Evolutionary conservation across 805 yeast species (phyloP).

Genomic region (Wickerhamiella slavikovae): DNA sequence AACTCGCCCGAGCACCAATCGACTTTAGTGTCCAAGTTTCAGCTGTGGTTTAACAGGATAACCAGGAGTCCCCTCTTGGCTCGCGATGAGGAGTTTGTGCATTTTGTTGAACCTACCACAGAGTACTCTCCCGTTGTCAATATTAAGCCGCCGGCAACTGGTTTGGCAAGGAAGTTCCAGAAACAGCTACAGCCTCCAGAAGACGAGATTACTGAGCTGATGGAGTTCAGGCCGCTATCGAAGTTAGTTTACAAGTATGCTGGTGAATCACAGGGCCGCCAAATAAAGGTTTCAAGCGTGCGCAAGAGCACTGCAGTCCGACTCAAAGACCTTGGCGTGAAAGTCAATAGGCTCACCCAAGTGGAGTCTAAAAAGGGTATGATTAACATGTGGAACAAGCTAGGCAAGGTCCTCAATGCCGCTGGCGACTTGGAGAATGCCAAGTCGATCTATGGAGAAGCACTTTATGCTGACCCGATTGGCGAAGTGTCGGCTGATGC

Average conservation of each 20-base stretch:
- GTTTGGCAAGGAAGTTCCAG: slow-evolving; percentile 68
- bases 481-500: slow-evolving; percentile 49
- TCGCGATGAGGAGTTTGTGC: slow-evolving; percentile 71
- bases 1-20: slow-evolving; percentile 62
- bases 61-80: slow-evolving; percentile 57
- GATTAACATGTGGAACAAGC: slow-evolving; percentile 57
- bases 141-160: slow-evolving; percentile 53
- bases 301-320: slow-evolving; percentile 32
- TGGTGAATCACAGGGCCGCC: slow-evolving; percentile 28
- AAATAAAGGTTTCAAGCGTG: slow-evolving; percentile 32
- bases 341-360: slow-evolving; percentile 10
- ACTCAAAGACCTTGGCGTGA: slow-evolving; percentile 31
- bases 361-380: slow-evolving; percentile 27
- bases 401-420: slow-evolving; percentile 45
- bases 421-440: slow-evolving; percentile 62
- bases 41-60: slow-evolving; percentile 70
- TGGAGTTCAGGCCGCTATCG: slow-evolving; percentile 70
- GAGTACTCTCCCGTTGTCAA: slow-evolving; percentile 42
- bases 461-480: slow-evolving; percentile 58
- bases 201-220: slow-evolving; percentile 64
- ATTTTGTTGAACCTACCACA: slow-evolving; percentile 63
- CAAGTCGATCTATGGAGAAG: slow-evolving; percentile 49
- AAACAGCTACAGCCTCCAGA: slow-evolving; percentile 85
- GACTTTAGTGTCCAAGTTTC: slow-evolving; percentile 38
- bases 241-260: slow-evolving; percentile 48